Evolutionary conservation across 2,329 filamentous ascomycete species (phyloP).

Genomic region (Trichoderma aggressivum): DNA sequence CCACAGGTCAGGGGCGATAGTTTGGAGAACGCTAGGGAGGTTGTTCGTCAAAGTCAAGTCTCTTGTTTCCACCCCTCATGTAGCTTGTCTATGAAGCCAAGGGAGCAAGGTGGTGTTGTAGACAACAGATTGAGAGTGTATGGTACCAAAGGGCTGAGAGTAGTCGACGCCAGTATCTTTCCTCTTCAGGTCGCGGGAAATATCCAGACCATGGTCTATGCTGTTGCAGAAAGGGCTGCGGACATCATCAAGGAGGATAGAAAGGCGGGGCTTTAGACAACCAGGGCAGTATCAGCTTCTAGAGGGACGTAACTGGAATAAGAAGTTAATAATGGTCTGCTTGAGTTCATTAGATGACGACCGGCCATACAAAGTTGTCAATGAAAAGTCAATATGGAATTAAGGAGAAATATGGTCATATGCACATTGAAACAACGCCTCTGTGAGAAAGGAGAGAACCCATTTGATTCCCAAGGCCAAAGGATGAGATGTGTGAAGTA

Average conservation of each 20-base stretch:
- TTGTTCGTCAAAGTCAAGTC: conserved; percentile 34
- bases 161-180: conserved; percentile 46
- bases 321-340: not conserved
- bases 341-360: not conserved
- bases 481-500: not conserved
- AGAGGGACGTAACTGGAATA: not conserved
- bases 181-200: conserved; percentile 41
- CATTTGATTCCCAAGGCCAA: not conserved
- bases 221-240: conserved; percentile 40
- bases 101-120: conserved; percentile 44
- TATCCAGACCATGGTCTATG: conserved; percentile 30
- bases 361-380: not conserved
- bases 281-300: not conserved
- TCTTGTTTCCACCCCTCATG: conserved; percentile 47
- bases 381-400: not conserved
- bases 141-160: conserved; percentile 41
- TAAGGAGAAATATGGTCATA: not conserved
- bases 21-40: conserved; percentile 35
- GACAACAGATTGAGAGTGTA: conserved; percentile 42
- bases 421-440: not conserved
- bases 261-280: not conserved
- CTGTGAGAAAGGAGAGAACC: not conserved
- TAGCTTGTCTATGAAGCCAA: conserved; percentile 49
- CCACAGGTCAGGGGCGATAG: conserved; percentile 23
- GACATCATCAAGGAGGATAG: conserved; percentile 32